phyloP scores from a whole-genome alignment of 75 land plant genomes.

The Pinus albicaulis region DNA sequence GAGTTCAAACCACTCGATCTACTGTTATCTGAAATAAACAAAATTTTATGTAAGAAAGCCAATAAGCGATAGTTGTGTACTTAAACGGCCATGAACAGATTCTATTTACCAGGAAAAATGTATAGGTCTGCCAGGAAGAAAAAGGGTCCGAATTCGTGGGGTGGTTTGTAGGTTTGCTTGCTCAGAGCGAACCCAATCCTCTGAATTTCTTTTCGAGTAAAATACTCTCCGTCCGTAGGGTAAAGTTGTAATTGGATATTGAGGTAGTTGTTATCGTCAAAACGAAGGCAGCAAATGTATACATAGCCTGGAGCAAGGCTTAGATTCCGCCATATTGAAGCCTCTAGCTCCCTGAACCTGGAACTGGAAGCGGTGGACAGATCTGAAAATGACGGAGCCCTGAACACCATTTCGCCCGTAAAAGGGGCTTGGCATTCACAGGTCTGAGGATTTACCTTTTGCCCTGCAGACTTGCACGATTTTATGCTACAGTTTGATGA shows the following conservation, averaged over 20 bases:
- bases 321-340: conserved; percentile 41
- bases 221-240: conserved; percentile 41
- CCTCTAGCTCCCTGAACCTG: conserved; percentile 43
- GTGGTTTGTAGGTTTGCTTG: conserved; percentile 72
- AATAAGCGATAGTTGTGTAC: background rate
- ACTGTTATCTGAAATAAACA: background rate
- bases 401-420: conserved; percentile 49
- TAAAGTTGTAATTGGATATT: conserved; percentile 54
- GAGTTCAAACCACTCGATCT: background rate
- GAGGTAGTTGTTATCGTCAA: conserved; percentile 55
- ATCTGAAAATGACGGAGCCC: conserved; percentile 52
- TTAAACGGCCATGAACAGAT: background rate
- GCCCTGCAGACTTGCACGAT: conserved; percentile 33
- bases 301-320: conserved; percentile 50
- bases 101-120: conserved; percentile 47
- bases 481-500: conserved; percentile 42
- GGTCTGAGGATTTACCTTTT: conserved; percentile 55
- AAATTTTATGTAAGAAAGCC: background rate
- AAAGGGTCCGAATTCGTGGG: conserved; percentile 62
- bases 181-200: conserved; percentile 57
- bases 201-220: conserved; percentile 48
- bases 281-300: conserved; percentile 40
- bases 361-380: conserved; percentile 29
- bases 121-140: conserved; percentile 59
- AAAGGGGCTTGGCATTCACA: conserved; percentile 66